phyloP scores from a whole-genome alignment of 176 grass and related monocot genomes.

The Coix lacrymajobi region DNA sequence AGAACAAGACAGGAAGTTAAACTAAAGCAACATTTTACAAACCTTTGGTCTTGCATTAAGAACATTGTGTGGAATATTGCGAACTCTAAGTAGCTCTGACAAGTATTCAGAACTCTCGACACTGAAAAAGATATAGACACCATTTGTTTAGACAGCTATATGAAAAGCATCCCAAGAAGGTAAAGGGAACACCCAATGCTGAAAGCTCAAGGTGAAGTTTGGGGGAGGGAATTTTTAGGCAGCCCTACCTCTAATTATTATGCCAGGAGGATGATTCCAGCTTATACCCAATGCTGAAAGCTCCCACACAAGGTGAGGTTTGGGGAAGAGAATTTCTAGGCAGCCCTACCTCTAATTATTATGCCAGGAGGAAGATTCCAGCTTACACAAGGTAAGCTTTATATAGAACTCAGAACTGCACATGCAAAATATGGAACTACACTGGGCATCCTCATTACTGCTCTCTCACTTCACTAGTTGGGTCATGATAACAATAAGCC shows the following conservation, averaged over 20 bases:
- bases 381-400: neutral
- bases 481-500: neutral
- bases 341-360: neutral
- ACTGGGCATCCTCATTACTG: neutral
- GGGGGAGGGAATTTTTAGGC: neutral
- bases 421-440: neutral
- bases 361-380: neutral
- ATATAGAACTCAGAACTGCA: neutral
- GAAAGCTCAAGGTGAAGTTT: neutral
- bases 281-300: neutral
- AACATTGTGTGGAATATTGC: conserved; percentile 90
- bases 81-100: conserved; percentile 74
- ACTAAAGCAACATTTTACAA: conserved; percentile 22
- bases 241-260: neutral
- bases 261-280: neutral
- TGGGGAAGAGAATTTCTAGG: neutral
- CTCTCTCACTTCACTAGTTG: neutral
- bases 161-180: neutral
- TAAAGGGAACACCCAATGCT: neutral
- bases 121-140: conserved; percentile 41
- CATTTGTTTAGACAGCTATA: neutral
- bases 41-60: conserved; percentile 98
- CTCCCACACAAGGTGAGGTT: neutral
- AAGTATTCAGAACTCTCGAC: conserved; percentile 97
- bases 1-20: conserved; percentile 3